phyloP scores from a whole-genome alignment of 108 stramenopile genomes.

The Nannochloropsis salina region DNA sequence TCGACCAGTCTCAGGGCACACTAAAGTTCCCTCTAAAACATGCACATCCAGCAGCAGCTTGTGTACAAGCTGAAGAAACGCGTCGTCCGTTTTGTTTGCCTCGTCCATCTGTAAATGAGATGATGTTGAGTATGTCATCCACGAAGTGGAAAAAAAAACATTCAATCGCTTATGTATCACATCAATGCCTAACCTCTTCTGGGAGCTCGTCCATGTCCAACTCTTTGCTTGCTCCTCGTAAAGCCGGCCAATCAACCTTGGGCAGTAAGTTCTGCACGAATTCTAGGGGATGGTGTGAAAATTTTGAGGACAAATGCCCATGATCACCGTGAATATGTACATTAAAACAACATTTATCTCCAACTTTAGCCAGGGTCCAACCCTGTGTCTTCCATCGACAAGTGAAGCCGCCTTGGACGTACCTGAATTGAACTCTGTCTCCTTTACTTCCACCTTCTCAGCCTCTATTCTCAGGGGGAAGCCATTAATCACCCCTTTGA shows the following conservation, averaged over 20 bases:
- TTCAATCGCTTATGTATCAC: too few species aligned
- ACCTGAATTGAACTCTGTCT: constrained; percentile 40
- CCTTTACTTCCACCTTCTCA: constrained; percentile 29
- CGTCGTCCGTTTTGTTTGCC: constrained; percentile 8
- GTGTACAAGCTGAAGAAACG: constrained; percentile 41
- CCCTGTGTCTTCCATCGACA: too few species aligned
- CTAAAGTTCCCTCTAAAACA: constrained; percentile 72
- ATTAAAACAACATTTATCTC: too few species aligned
- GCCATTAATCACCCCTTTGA: constrained; percentile 26
- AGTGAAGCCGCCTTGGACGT: neutral
- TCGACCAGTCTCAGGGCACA: constrained; percentile 84
- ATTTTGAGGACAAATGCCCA: too few species aligned
- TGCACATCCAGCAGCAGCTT: constrained; percentile 61
- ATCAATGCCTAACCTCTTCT: constrained; percentile 27
- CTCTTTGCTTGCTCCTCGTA: neutral
- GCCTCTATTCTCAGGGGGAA: constrained; percentile 33
- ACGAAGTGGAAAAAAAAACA: too few species aligned
- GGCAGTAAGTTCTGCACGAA: neutral
- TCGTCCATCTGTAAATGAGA: neutral
- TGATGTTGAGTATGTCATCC: neutral
- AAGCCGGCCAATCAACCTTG: neutral
- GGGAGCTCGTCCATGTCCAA: constrained; percentile 30
- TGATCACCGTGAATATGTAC: too few species aligned
- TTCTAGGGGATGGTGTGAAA: neutral
- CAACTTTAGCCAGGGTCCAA: too few species aligned